Base-by-base conservation (phyloP, 1,284 basidiomycete species). In the Macrocystidia cucumis region DNA sequence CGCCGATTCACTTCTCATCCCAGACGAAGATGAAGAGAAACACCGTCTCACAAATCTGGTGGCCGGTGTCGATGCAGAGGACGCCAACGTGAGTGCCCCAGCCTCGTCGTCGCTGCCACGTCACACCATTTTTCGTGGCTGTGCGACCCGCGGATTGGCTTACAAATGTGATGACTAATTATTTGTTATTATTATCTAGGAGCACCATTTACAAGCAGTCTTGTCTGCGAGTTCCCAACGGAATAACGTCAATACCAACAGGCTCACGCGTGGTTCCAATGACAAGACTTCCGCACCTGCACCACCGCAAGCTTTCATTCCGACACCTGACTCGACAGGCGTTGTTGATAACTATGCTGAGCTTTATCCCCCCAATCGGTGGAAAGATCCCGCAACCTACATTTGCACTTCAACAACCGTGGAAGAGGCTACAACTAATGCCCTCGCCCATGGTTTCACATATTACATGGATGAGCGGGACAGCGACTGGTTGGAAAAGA, bases 381-480 rank as follows among this genome's bases (percentile, higher is more conserved):
- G 86, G 80, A 70, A 68, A 44, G 88, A 93, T 48, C 81, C 91
- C 3, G 56, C 71, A 27, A 77, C 84, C 0, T 95, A 91, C 57
- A 73, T 96, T 41, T 78, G 82, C 42, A 89, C 80, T 32, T 93
- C 91, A 6, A 79, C 90, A 48, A 91, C 89, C 2, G 80, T 89
- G 44, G 96, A 99, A 53, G 91, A 97, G 49, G 63, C 71, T 19
- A 61, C 69, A 39, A 56, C 54, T 9, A 67, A 62, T 42, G 72
- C 73, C 12, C 70, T 88, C 42, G 60, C 71, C 22, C 68, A 75
- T 47, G 80, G 78, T 1, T 89, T 83, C 53, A 76, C 80, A 3
- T 98, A 98, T 57, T 88, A 81, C 48, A 87, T 98, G 83, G 96
- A 98, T 52, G 96, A 98, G 57, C 85, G 90, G 24, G 96, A 98